A percentile compares a stretch with the other conserved stretches of the same genome.
phyloP scores from a whole-genome alignment of 208 protist species.

The Crithidia acanthocephali region DNA sequence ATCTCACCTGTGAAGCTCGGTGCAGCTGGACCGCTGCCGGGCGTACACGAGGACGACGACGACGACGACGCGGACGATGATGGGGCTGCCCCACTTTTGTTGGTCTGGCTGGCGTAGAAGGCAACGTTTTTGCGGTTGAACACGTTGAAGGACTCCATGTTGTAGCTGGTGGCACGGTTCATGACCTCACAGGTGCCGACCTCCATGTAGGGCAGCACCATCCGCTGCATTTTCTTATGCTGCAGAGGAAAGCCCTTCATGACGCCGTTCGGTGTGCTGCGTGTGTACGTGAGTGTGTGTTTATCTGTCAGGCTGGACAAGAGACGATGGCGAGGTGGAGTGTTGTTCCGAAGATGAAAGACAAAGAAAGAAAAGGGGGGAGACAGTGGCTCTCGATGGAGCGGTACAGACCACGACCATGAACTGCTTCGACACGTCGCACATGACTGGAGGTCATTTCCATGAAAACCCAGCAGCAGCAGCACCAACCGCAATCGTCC shows the following conservation, averaged over 20 bases:
- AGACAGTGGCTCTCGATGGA: too few relatives aligned
- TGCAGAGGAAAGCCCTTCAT: conserved; percentile 75
- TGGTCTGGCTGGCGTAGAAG: conserved; percentile 16
- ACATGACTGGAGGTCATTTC: too few relatives aligned
- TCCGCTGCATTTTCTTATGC: conserved; percentile 74
- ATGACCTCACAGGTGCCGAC: conserved; percentile 84
- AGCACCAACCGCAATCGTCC: too few relatives aligned
- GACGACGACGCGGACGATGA: neutral
- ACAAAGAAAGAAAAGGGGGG: too few relatives aligned
- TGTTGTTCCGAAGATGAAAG: too few relatives aligned
- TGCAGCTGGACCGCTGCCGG: neutral
- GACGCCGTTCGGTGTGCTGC: too few relatives aligned
- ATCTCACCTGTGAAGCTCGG: conserved; percentile 56
- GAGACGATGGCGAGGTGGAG: too few relatives aligned
- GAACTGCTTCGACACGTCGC: too few relatives aligned
- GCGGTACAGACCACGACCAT: too few relatives aligned
- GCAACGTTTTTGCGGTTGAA: conserved; percentile 69
- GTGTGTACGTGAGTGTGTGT: conserved; percentile 2
- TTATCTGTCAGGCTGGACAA: neutral
- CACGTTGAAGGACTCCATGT: conserved; percentile 70
- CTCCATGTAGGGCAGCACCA: conserved; percentile 62
- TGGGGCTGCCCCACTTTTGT: too few relatives aligned
- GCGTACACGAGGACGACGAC: neutral
- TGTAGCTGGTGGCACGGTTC: conserved; percentile 58
- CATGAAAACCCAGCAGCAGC: too few relatives aligned